These are phyloP conservation scores for Tieghemostelium lacteum DNA, from an alignment of 78 protist species.

Conservation along the genomic window DNA sequence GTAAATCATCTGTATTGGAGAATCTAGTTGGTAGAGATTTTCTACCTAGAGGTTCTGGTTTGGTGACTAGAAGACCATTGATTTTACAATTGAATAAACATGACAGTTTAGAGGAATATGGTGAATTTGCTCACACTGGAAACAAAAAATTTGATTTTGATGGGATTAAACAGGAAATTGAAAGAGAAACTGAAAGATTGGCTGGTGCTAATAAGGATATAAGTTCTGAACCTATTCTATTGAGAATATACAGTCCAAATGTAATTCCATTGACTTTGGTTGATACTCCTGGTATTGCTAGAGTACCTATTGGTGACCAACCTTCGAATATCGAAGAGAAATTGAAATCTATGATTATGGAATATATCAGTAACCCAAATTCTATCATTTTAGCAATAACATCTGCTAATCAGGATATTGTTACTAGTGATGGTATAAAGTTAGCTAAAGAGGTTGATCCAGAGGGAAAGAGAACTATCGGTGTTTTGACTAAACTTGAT, in stretches of 20 bases:
- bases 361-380: slow-evolving; percentile 86
- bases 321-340: slow-evolving; percentile 93
- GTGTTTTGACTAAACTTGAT: slow-evolving; percentile 98
- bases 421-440: slow-evolving; percentile 95
- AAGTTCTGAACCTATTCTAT: slow-evolving; percentile 90
- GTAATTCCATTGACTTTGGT: slow-evolving; percentile 97
- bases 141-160: slow-evolving; percentile 79
- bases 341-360: slow-evolving; percentile 84
- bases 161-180: slow-evolving; percentile 84
- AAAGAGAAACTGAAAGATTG: slow-evolving; percentile 86
- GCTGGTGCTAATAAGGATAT: slow-evolving; percentile 88
- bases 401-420: slow-evolving; percentile 97
- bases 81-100: slow-evolving; percentile 91
- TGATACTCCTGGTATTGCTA: slow-evolving; percentile 98
- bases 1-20: slow-evolving; percentile 96
- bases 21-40: slow-evolving; percentile 91
- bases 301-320: slow-evolving; percentile 95
- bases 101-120: slow-evolving; percentile 78
- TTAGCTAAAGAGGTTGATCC: slow-evolving; percentile 94
- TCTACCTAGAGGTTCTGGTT: slow-evolving; percentile 94
- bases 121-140: slow-evolving; percentile 91
- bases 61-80: slow-evolving; percentile 98
- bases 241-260: slow-evolving; percentile 91
- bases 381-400: slow-evolving; percentile 96
- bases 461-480: slow-evolving; percentile 94